These are phyloP conservation scores for Lactifluus pinguis DNA, from an alignment of 768 basidiomycete genomes.

Conservation along the genomic window DNA sequence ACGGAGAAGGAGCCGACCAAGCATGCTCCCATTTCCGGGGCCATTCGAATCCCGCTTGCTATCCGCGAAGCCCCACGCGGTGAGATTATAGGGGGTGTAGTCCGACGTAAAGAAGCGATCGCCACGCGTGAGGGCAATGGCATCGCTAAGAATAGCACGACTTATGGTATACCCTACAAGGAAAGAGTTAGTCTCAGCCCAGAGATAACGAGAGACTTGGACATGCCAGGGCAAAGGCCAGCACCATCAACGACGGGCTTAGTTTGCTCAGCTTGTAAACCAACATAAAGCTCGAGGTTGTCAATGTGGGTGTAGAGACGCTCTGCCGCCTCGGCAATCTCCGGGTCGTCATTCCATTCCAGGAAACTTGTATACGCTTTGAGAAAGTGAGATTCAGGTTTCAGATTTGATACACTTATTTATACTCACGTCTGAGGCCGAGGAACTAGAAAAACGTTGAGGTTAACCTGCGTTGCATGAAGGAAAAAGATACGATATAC, in stretches of 20 bases:
- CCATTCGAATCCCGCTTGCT: conserved; percentile 65
- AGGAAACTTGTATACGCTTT: conserved; percentile 59
- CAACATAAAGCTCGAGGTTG: conserved; percentile 71
- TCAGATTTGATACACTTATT: too few relatives aligned
- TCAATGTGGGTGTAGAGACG: conserved; percentile 71
- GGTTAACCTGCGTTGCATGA: background rate
- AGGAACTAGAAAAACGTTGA: conserved; percentile 41
- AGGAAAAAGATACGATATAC: conserved; percentile 23
- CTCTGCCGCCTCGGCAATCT: conserved; percentile 63
- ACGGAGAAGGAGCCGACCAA: conserved; percentile 67
- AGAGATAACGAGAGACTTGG: background rate
- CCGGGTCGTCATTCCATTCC: conserved; percentile 73
- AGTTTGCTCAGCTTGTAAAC: conserved; percentile 68
- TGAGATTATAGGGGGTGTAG: conserved; percentile 71
- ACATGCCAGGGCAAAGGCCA: conserved; percentile 71
- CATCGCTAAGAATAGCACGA: conserved; percentile 79
- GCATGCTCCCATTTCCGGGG: conserved; percentile 67
- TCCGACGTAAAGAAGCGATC: conserved; percentile 79
- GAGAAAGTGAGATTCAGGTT: background rate
- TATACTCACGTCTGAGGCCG: conserved; percentile 57
- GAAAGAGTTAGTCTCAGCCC: background rate
- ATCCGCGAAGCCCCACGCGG: conserved; percentile 78
- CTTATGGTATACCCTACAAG: conserved; percentile 65
- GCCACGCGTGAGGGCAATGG: conserved; percentile 78
- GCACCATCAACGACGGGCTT: conserved; percentile 72